Percentiles rank a stretch among this genome's conserved stretches.
Conservation (phyloP, 805 yeast species). For the Kurtzmaniella cleridarum region DNA sequence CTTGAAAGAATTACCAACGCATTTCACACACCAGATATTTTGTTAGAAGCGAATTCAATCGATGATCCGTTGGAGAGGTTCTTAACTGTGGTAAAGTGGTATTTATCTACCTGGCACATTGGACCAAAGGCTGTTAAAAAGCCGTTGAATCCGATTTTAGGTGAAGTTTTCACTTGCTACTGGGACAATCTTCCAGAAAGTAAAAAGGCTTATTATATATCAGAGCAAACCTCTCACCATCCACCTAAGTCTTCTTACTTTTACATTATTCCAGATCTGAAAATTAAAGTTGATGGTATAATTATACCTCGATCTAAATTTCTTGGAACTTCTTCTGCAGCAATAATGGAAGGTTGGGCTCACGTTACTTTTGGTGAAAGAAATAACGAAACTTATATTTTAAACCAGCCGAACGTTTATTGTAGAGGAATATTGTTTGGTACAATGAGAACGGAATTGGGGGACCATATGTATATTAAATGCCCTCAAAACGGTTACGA, state of each 20-base stretch:
- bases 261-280: conserved; percentile 74
- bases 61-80: conserved; percentile 65
- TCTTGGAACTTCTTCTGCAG: conserved; percentile 93
- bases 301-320: conserved; percentile 84
- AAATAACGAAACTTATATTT: conserved; percentile 63
- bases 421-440: conserved; percentile 93
- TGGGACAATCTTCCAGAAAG: conserved; percentile 80
- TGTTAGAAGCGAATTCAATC: conserved; percentile 61
- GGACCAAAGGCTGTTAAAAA: conserved; percentile 98
- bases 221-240: conserved; percentile 97
- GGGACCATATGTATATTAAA: conserved; percentile 80
- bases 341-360: conserved; percentile 91
- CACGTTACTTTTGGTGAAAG: conserved; percentile 63
- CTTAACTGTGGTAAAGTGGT: conserved; percentile 76
- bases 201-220: conserved; percentile 68
- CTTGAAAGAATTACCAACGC: conserved; percentile 90
- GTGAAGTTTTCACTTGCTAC: conserved; percentile 85
- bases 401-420: conserved; percentile 95
- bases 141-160: conserved; percentile 91
- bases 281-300: conserved; percentile 83
- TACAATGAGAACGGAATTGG: conserved; percentile 80
- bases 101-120: conserved; percentile 94
- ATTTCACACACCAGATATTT: conserved; percentile 70
- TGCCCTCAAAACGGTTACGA: conserved; percentile 53
- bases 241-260: conserved; percentile 97